Evolutionary conservation across 1,139 yeast genomes (phyloP).

Genomic region (Sugiyamaella sp.): DNA sequence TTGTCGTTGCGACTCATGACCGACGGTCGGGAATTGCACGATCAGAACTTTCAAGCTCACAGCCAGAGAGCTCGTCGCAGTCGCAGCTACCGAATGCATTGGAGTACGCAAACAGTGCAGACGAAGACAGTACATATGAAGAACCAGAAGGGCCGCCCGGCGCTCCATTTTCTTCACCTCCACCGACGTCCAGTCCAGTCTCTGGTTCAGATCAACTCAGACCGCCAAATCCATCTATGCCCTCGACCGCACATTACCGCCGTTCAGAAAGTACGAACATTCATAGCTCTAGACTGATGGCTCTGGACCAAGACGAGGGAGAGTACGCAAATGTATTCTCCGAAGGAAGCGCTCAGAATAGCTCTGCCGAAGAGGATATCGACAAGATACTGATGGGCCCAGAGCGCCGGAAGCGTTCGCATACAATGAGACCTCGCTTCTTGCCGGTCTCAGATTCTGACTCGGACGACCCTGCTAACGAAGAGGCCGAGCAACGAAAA

Average conservation of each 20-base stretch:
- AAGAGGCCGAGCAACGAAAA: too few relatives aligned
- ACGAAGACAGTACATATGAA: slow-evolving; percentile 1
- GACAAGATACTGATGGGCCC: slow-evolving; percentile 17
- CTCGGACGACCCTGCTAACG: slow-evolving; percentile 13
- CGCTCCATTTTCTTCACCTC: slow-evolving; percentile 9
- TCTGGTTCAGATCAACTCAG: not conserved
- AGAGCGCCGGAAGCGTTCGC: not conserved
- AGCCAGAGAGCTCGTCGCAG: slow-evolving; percentile 5
- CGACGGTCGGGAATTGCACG: not conserved
- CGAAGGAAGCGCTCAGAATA: not conserved
- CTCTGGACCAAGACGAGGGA: slow-evolving; percentile 1
- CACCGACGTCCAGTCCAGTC: not conserved
- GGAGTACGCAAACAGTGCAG: not conserved
- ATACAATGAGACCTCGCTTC: not conserved
- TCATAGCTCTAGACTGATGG: not conserved
- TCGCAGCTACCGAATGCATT: slow-evolving; percentile 1
- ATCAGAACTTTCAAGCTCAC: slow-evolving; percentile 3
- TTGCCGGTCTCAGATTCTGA: not conserved
- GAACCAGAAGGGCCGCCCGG: not conserved
- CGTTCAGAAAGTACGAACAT: not conserved
- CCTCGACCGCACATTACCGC: too few relatives aligned
- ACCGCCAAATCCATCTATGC: not conserved
- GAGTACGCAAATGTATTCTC: slow-evolving; percentile 6
- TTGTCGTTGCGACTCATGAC: slow-evolving; percentile 7
- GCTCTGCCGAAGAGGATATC: not conserved